Evolutionary conservation across 768 basidiomycete species (phyloP).

Genomic region (Russula sp.): DNA sequence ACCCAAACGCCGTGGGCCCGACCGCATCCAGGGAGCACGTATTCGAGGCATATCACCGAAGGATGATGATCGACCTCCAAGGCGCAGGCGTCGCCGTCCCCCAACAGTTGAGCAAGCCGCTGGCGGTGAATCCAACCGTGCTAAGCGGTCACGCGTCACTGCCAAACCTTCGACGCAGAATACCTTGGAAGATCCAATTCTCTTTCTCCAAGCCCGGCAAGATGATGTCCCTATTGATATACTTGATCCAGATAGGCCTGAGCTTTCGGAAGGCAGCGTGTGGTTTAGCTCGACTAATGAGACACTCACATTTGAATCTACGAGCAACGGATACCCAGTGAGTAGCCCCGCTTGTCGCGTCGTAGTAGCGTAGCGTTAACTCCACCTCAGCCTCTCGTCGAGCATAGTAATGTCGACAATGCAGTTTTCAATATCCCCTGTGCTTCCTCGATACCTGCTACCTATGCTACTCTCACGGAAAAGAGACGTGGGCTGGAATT

Average conservation of each 20-base stretch:
- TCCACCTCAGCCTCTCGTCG: not conserved
- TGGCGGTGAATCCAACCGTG: not conserved
- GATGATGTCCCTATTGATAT: not conserved
- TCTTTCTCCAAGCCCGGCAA: not conserved
- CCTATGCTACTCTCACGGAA: not conserved
- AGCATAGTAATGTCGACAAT: not conserved
- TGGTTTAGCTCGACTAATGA: not conserved
- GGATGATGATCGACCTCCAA: conserved; percentile 23
- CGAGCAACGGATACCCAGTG: not conserved
- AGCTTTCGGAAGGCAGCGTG: not conserved
- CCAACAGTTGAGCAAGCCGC: conserved; percentile 1
- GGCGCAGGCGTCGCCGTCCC: conserved; percentile 21
- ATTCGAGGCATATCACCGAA: conserved; percentile 47
- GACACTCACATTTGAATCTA: not conserved
- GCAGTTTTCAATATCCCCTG: not conserved
- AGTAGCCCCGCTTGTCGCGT: not conserved
- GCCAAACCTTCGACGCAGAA: not conserved
- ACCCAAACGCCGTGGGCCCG: conserved; percentile 76
- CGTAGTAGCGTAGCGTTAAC: not conserved
- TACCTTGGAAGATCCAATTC: not conserved
- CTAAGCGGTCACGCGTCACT: not conserved
- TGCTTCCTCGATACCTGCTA: not conserved
- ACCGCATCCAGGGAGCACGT: conserved; percentile 72
- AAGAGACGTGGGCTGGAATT: conserved; percentile 6
- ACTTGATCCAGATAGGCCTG: not conserved